phyloP scores from a whole-genome alignment of 192 early-diverging fungal species.

The Linderina pennispora region DNA sequence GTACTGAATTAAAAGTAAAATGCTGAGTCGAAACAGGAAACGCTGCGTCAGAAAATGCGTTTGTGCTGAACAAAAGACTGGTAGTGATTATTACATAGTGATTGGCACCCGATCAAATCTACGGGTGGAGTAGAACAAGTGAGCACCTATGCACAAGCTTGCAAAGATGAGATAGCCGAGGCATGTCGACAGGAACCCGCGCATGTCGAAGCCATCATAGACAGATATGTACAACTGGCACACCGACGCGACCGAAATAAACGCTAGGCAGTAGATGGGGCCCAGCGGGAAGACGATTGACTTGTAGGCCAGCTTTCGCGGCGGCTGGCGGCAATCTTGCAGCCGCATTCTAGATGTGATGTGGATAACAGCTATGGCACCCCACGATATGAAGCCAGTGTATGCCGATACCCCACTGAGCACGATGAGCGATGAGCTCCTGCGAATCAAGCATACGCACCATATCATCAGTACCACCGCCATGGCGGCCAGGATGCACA shows the following conservation, averaged over 20 bases:
- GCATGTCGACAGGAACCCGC: slow-evolving; percentile 12
- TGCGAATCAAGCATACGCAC: slow-evolving; percentile 6
- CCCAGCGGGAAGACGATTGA: slow-evolving; percentile 13
- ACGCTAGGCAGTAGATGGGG: slow-evolving; percentile 6
- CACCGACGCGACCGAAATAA: neutral
- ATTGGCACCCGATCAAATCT: too few relatives aligned
- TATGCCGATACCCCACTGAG: slow-evolving; percentile 11
- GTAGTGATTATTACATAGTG: neutral
- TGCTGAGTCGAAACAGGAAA: neutral
- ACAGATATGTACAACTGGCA: slow-evolving; percentile 6
- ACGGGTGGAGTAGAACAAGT: slow-evolving; percentile 8
- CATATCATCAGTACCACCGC: slow-evolving; percentile 10
- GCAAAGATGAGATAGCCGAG: slow-evolving; percentile 10
- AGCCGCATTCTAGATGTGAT: neutral
- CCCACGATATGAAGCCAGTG: slow-evolving; percentile 16
- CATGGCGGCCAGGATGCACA: too few relatives aligned
- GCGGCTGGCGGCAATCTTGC: slow-evolving; percentile 1
- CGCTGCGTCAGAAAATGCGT: neutral
- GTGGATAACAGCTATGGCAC: slow-evolving; percentile 15
- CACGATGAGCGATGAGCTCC: slow-evolving; percentile 1
- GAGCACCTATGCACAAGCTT: slow-evolving; percentile 2
- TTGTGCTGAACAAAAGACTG: neutral
- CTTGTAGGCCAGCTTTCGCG: neutral
- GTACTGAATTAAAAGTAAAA: neutral
- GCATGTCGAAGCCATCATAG: slow-evolving; percentile 7